Base-by-base conservation (phyloP, 192 early-diverging fungal species). In the Backusella sp. region DNA sequence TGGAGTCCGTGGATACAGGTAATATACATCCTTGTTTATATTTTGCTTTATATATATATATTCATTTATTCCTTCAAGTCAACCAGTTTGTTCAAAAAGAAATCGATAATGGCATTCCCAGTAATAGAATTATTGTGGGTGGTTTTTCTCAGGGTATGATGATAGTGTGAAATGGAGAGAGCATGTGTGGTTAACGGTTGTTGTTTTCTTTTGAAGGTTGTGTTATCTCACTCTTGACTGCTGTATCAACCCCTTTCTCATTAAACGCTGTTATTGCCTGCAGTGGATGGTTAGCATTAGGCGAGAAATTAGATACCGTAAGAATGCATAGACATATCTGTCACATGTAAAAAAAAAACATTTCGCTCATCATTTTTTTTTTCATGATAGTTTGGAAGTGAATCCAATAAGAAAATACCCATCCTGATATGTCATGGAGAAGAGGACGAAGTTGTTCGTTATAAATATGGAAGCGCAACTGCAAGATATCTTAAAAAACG, bases 351-450 rank as follows among this genome's bases (percentile, higher is more conserved):
- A 53, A 53, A 21, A 53, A 53, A 53, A 53, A 5, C 17, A 7
- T 19, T 7, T 53, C 0, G 9, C 21, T 26, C 14, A 66, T 17
- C 5, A 21, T 41, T 8, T 41, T 41, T 68, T 15, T 32, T 53
- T 32, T 15, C 34, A 21, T 28, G 17, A 66, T 72, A 71, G 65
- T 84, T 91, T 83, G 84, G 78, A 17, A 79, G 86, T 0, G 85
- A 92, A 15, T 83, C 84, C 2, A 93, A 89, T 81, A 87, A 86
- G 70, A 79, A 76, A 65, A 92, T 91, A 6, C 96, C 95, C 5
- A 90, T 96, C 28, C 90, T 96, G 71, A 88, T 95, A 86, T 91
- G 87, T 32, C 97, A 98, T 76, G 97, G 97, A 17, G 87, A 87
- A 30, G 79, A 80, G 0, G 97, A 98, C 79, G 49, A 77, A 66